A percentile compares a stretch with the other conserved stretches of the same genome.
These are phyloP conservation scores for Wickerhamomyces chambardii DNA, from an alignment of 805 yeast species.

Conservation along the genomic window DNA sequence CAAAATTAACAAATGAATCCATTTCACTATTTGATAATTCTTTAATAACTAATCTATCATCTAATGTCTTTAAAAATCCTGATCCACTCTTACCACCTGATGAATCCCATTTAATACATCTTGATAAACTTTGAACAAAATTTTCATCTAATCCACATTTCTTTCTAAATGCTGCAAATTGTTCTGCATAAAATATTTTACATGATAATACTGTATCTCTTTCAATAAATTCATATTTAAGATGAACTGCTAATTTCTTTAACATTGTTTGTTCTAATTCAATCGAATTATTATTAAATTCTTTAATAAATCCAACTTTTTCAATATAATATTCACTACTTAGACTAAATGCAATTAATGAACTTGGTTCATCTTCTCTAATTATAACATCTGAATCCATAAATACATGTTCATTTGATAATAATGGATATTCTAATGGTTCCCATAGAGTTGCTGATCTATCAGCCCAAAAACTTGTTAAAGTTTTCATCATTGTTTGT, in stretches of 20 bases:
- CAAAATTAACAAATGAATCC: conserved; percentile 90
- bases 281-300: conserved; percentile 2
- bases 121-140: conserved; percentile 80
- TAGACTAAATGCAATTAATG: conserved; percentile 86
- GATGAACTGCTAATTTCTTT: conserved; percentile 79
- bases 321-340: conserved; percentile 76
- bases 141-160: conserved; percentile 71
- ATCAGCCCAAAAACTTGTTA: conserved; percentile 96
- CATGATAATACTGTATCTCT: conserved; percentile 80
- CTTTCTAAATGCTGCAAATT: conserved; percentile 86
- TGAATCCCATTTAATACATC: conserved; percentile 95
- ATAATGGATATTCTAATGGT: conserved; percentile 76
- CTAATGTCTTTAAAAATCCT: conserved; percentile 84
- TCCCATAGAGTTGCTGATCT: conserved; percentile 94
- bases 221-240: conserved; percentile 87
- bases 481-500: conserved; percentile 61
- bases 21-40: conserved; percentile 82
- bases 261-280: conserved; percentile 61
- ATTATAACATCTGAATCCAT: conserved; percentile 91
- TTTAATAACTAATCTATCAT: conserved; percentile 82
- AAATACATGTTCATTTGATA: conserved; percentile 79
- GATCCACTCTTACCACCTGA: conserved; percentile 97
- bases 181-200: conserved; percentile 91
- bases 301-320: conserved; percentile 32
- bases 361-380: conserved; percentile 94